A percentile compares a stretch with the other conserved stretches of the same genome.
Evolutionary conservation across 805 yeast species (phyloP).

Genomic region (Metschnikowia picachoensis): DNA sequence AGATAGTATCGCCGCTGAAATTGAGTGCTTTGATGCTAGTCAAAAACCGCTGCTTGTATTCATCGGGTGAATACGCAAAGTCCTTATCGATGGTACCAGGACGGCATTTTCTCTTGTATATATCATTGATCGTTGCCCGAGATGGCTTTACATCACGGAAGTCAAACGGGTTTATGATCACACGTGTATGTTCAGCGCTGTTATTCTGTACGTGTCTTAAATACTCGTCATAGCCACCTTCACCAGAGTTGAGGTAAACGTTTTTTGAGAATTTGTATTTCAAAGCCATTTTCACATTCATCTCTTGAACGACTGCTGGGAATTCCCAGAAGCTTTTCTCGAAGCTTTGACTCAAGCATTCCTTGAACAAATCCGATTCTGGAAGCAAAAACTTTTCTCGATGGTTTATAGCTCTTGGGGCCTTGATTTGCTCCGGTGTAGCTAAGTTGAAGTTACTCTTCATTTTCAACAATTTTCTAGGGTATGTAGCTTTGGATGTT

Average conservation of each 20-base stretch:
- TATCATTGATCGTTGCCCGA: background rate
- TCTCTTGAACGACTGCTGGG: constrained; percentile 1
- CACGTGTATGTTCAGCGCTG: background rate
- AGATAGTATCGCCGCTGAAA: constrained; percentile 3
- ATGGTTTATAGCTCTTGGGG: constrained; percentile 1
- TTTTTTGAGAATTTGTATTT: background rate
- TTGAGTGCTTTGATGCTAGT: background rate
- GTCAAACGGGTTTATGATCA: constrained; percentile 8
- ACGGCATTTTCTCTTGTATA: background rate
- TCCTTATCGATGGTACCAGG: background rate
- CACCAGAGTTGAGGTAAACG: background rate
- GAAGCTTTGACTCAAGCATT: constrained; percentile 1
- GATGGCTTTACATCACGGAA: constrained; percentile 6
- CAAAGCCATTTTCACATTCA: constrained; percentile 7
- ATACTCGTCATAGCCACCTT: background rate
- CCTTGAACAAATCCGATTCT: background rate
- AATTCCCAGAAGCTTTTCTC: constrained; percentile 4
- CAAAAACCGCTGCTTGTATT: constrained; percentile 1
- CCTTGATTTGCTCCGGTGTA: background rate
- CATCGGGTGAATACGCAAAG: background rate
- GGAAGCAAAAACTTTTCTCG: constrained; percentile 3
- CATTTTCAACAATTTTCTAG: background rate
- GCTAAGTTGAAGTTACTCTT: constrained; percentile 8
- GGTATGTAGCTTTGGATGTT: background rate
- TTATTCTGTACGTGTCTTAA: background rate